A percentile compares a stretch with the other conserved stretches of the same genome.
Evolutionary conservation across 257 asterid genomes (phyloP).

Genomic region (Capsicum pubescens): DNA sequence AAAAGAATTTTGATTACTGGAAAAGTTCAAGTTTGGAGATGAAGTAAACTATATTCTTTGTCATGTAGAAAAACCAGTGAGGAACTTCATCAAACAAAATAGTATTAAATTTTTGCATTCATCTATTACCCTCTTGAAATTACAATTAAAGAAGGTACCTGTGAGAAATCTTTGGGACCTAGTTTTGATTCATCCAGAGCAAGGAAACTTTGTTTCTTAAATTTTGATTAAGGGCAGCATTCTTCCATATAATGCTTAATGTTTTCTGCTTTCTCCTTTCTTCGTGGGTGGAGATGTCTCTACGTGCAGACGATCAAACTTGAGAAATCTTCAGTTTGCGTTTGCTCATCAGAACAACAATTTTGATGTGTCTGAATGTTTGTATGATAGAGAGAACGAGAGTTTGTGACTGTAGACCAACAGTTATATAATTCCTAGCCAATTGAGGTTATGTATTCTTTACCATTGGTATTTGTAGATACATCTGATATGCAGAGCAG

Average conservation of each 20-base stretch:
- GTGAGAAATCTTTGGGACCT: not conserved
- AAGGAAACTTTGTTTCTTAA: not conserved
- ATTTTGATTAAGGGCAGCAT: not conserved
- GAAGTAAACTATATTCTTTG: not conserved
- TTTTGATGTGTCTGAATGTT: not conserved
- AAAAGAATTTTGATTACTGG: not conserved
- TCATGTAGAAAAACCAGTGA: not conserved
- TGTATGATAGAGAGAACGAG: not conserved
- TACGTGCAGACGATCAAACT: slow-evolving; percentile 2
- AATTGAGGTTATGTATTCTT: not conserved
- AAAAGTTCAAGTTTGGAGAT: not conserved
- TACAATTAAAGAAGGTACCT: not conserved
- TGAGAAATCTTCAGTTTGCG: slow-evolving; percentile 3
- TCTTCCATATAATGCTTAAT: not conserved
- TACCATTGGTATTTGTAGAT: not conserved
- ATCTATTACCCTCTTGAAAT: slow-evolving; percentile 7
- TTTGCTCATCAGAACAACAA: not conserved
- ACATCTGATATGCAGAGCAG: not conserved
- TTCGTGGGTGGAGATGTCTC: not conserved
- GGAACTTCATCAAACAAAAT: not conserved
- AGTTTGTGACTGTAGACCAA: slow-evolving; percentile 17
- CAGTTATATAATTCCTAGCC: slow-evolving; percentile 1
- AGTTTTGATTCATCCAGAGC: not conserved
- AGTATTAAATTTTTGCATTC: not conserved
- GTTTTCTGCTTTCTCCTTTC: not conserved